Conservation (phyloP, 192 early-diverging fungal genomes). For the Coemansia sp. region DNA sequence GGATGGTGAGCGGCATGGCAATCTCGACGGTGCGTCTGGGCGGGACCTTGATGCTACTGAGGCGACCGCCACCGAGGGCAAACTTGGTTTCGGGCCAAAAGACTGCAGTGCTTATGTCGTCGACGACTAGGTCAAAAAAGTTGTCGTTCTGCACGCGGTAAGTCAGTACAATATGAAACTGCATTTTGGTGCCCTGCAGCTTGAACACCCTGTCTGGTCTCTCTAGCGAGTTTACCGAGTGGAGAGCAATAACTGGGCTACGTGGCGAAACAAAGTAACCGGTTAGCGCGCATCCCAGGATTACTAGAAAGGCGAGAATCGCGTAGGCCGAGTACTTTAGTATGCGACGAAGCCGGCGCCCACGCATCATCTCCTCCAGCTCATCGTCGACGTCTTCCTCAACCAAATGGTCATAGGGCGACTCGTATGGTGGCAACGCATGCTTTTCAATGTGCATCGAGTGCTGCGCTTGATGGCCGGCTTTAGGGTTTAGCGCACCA, state of each 20-base stretch:
- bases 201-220: conserved; percentile 32
- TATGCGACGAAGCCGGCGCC: conserved; percentile 29
- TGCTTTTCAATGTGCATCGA: conserved; percentile 32
- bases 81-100: conserved; percentile 55
- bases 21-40: conserved; percentile 40
- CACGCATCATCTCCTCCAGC: conserved; percentile 41
- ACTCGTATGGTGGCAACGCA: conserved; percentile 31
- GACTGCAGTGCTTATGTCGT: conserved; percentile 49
- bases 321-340: conserved; percentile 28
- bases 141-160: conserved; percentile 55
- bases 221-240: conserved; percentile 35
- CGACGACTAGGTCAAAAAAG: conserved; percentile 43
- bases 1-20: conserved; percentile 45
- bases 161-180: conserved; percentile 45
- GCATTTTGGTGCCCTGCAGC: conserved; percentile 50
- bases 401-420: conserved; percentile 11
- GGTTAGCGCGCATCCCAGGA: conserved; percentile 29
- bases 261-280: conserved; percentile 47
- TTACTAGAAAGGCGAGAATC: conserved; percentile 10
- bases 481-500: conserved; percentile 11
- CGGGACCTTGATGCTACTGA: conserved; percentile 41
- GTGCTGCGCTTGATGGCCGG: conserved; percentile 11
- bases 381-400: conserved; percentile 37
- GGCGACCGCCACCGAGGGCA: conserved; percentile 52
- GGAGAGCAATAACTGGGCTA: conserved; percentile 31